These are phyloP conservation scores for Scleroderma citrinum DNA, from an alignment of 768 basidiomycete species.

Conservation along the genomic window DNA sequence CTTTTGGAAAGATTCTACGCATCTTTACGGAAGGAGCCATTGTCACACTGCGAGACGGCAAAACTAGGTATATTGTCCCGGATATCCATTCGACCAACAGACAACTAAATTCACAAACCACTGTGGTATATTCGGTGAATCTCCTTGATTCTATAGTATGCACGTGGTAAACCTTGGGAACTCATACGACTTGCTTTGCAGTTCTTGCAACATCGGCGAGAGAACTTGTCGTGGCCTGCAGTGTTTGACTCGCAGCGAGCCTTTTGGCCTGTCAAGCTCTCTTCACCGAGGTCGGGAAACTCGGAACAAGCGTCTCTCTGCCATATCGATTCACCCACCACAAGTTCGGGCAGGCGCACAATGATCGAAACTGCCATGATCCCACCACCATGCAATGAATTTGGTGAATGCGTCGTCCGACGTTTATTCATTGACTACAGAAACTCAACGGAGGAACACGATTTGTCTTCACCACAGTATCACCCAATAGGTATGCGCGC, in stretches of 20 bases:
- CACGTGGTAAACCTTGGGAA: neutral
- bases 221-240: constrained; percentile 14
- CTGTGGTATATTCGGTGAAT: constrained; percentile 18
- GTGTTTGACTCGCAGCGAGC: constrained; percentile 24
- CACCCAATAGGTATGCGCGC: neutral
- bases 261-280: constrained; percentile 22
- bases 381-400: constrained; percentile 9
- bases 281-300: constrained; percentile 1
- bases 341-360: constrained; percentile 2
- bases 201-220: constrained; percentile 15
- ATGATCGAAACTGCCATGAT: constrained; percentile 19
- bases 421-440: constrained; percentile 20
- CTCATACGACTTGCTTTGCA: neutral
- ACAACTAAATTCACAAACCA: constrained; percentile 9
- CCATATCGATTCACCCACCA: neutral
- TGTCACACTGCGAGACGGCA: constrained; percentile 22
- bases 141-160: neutral
- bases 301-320: neutral
- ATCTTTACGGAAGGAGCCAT: constrained; percentile 23
- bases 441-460: neutral
- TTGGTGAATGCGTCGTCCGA: constrained; percentile 11
- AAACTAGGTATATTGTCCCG: constrained; percentile 21
- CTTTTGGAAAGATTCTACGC: constrained; percentile 24
- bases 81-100: constrained; percentile 12
- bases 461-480: neutral